Base-by-base conservation (phyloP, 768 basidiomycete species). In the Lentinula lateritia region DNA sequence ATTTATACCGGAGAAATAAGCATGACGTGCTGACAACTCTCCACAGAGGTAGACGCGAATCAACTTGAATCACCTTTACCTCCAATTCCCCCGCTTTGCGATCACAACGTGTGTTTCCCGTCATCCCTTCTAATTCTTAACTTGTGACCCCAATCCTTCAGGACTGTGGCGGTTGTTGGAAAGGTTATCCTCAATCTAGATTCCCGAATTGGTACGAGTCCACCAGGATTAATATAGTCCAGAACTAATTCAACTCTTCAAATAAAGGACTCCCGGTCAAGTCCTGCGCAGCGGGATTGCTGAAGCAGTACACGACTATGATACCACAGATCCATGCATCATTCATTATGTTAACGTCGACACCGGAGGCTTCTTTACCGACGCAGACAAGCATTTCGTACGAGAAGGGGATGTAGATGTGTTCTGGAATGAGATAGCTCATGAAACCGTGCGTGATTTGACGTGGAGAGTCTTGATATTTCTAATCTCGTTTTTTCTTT, bases 221-320 rank as follows among this genome's bases (percentile, higher is more conserved):
- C 20, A 3, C 6, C 18, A 23, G 2, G 0, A 20, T 48, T 6
- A 12, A 28, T 3, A 48, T 23, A 10, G 20, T 9, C 10, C 23
- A 20, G n/a, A 48, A 18, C 12, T 20, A 48, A 74, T 62, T 48
- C 3, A 20, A 23, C 20, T 1, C 43, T 15, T 81, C 62, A 80
- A 80, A 10, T 86, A 84, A 62, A 85, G 85, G 85, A 83, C 81
- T 0, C 67, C 67, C 6, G 68, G 67, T 13, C 84, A 85, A 63
- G 77, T 78, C 60, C 64, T 65, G 56, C 74, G 73, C 42, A 78
- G 77, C 57, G 69, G 73, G 10, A 74, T 80, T 34, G 62, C 66
- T n/a, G 70, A 66, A 10, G 64, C 73, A 35, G 65, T 78, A 4
- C 58, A 64, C 15, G 66, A 76, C 15, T 74, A 77, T 61, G 60